Percentiles rank a stretch among this genome's conserved stretches.
These are phyloP conservation scores for Iris macrosiphon DNA, from an alignment of 106 monocot genomes.

Conservation along the genomic window DNA sequence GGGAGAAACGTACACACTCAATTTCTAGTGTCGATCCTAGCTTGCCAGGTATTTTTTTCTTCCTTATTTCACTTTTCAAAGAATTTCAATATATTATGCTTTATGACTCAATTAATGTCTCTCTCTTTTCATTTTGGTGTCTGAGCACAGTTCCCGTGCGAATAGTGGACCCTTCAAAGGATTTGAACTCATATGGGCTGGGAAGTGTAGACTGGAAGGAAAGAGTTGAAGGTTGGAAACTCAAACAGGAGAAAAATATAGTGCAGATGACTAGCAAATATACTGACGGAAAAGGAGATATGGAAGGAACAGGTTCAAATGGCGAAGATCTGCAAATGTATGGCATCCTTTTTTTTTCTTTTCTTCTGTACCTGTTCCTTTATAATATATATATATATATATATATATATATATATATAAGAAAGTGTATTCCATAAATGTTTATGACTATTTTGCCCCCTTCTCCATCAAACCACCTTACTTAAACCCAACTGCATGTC, in stretches of 20 bases:
- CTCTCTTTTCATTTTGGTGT: not conserved
- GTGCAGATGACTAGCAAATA: constrained; percentile 70
- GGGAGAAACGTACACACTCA: constrained; percentile 33
- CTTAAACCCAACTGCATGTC: too few species aligned
- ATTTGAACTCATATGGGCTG: constrained; percentile 85
- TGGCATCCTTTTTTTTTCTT: too few species aligned
- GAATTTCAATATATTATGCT: not conserved
- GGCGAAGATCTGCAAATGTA: constrained; percentile 91
- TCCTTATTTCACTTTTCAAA: not conserved
- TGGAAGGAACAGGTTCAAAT: constrained; percentile 93
- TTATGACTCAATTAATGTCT: not conserved
- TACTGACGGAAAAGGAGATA: constrained; percentile 68
- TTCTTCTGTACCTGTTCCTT: too few species aligned
- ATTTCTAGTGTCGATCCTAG: constrained; percentile 72
- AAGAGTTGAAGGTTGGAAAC: constrained; percentile 86
- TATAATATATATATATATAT: too few species aligned
- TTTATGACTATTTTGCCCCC: too few species aligned
- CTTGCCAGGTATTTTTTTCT: constrained; percentile 46
- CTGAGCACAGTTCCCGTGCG: constrained; percentile 70
- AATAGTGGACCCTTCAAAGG: constrained; percentile 93
- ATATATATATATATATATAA: too few species aligned
- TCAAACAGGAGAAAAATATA: constrained; percentile 75
- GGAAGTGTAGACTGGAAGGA: constrained; percentile 89
- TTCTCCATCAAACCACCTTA: too few species aligned
- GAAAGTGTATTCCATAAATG: too few species aligned